Evolutionary conservation across 352 stramenopile genomes (phyloP), one percentile per base, ranked within the genome.

Genomic region (Saprolegnia diclina): DNA sequence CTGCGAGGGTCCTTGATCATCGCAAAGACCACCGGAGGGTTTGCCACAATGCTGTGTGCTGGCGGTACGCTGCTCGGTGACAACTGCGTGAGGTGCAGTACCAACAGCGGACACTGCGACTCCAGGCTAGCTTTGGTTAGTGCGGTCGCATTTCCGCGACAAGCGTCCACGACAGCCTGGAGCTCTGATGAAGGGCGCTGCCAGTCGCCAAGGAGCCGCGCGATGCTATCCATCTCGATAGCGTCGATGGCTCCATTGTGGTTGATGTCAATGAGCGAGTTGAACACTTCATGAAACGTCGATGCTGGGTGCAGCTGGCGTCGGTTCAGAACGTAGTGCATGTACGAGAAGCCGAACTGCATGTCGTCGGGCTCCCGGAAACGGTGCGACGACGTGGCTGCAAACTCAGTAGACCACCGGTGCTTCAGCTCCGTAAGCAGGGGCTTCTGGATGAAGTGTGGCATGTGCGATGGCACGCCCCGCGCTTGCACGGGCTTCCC

Each of bases 341-440:
- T 98, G 74, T 98, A 98, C 40, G 87, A 84, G 68, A 98, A 98
- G 65, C 89, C 90, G 65, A 97, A 98, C 72, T 98, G 94, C 88
- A 98, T 96, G 76, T 98, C 94, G 38, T 96, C 71, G 10, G 83
- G 78, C 50, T 91, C 83, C 26, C 94, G 90, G 70, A 98, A 98
- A 5, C 92, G 85, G 56, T 97, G 90, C 6, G 75, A 61, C 16
- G 85, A 94, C 19, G 92, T 98, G 18, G 75, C 75, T 11, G 88
- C 65, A 35, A 88, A 85, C 70, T 95, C 87, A 7, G 74, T 71
- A 0, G 74, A 75, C 83, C 82, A 97, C 5, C 79, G 76, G 18
- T 73, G 65, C 68, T 98, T 95, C 67, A 98, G 93, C 71, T 97
- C 88, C 37, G 80, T 79, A 42, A 98, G 89, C 9, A 94, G 78